phyloP scores from a whole-genome alignment of 2,329 filamentous ascomycete species.

The Macroventuria anomochaeta region DNA sequence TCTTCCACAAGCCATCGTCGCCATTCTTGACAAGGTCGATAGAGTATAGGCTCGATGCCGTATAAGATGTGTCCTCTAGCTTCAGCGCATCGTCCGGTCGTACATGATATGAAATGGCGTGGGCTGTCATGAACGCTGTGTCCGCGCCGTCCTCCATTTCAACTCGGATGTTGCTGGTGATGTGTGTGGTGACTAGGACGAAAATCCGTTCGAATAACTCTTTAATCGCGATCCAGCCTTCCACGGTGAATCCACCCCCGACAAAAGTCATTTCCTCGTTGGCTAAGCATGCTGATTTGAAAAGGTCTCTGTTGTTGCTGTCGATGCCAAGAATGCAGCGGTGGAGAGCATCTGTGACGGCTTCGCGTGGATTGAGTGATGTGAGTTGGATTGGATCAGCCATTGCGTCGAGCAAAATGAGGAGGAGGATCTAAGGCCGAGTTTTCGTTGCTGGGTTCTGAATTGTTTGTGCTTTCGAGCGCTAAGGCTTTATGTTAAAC shows the following conservation, averaged over 20 bases:
- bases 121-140: constrained; percentile 27
- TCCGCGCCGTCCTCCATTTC: constrained; percentile 22
- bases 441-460: too few species aligned
- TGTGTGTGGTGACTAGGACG: constrained; percentile 30
- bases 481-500: too few species aligned
- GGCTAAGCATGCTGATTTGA: constrained; percentile 30
- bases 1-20: constrained; percentile 31
- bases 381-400: constrained; percentile 11
- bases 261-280: constrained; percentile 24
- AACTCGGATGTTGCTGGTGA: constrained; percentile 32
- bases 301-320: constrained; percentile 27
- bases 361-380: constrained; percentile 27
- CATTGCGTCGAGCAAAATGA: constrained; percentile 11
- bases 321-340: constrained; percentile 33
- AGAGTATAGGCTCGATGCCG: constrained; percentile 28
- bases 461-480: too few species aligned
- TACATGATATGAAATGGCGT: constrained; percentile 31
- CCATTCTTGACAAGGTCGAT: constrained; percentile 28
- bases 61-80: constrained; percentile 28
- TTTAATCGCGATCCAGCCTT: constrained; percentile 27
- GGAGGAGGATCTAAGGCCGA: too few species aligned
- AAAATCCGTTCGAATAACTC: constrained; percentile 26
- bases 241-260: constrained; percentile 20
- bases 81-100: constrained; percentile 26
- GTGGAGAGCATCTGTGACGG: constrained; percentile 32